A percentile compares a stretch with the other conserved stretches of the same genome.
Evolutionary conservation across 768 basidiomycete genomes (phyloP).

Genomic region (Cubamyces lactineus): DNA sequence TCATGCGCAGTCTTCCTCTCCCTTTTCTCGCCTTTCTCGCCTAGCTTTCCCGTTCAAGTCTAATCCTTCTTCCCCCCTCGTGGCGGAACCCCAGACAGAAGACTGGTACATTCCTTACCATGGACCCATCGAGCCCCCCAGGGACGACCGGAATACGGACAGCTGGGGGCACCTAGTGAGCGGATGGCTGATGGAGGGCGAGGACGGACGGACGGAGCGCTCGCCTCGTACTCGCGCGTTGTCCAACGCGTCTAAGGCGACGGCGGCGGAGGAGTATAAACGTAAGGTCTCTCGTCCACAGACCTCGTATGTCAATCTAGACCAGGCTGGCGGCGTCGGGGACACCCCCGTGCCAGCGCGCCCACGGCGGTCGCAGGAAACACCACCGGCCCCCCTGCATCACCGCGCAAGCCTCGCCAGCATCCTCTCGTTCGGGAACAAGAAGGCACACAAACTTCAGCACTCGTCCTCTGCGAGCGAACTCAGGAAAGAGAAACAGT

Average conservation of each 20-base stretch:
- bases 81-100: slow-evolving; percentile 36
- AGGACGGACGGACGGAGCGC: slow-evolving; percentile 16
- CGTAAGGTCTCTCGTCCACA: slow-evolving; percentile 19
- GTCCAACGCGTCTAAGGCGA: slow-evolving; percentile 43
- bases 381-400: slow-evolving; percentile 21
- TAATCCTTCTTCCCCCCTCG: slow-evolving; percentile 28
- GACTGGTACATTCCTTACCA: slow-evolving; percentile 71
- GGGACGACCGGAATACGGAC: slow-evolving; percentile 31
- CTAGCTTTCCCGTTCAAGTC: slow-evolving; percentile 34
- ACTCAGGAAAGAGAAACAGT: slow-evolving; percentile 23
- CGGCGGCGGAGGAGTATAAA: slow-evolving; percentile 10
- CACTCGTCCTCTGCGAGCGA: slow-evolving; percentile 28
- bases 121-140: slow-evolving; percentile 58
- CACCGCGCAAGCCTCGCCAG: slow-evolving; percentile 50
- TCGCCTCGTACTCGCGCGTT: slow-evolving; percentile 37
- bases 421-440: slow-evolving; percentile 52
- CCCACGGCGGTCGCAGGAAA: slow-evolving; percentile 29
- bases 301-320: slow-evolving; percentile 48
- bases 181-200: slow-evolving; percentile 31
- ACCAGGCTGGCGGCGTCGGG: slow-evolving; percentile 62
- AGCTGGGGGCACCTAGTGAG: slow-evolving; percentile 38
- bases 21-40: slow-evolving; percentile 45
- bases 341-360: slow-evolving; percentile 53
- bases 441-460: slow-evolving; percentile 22
- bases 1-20: slow-evolving; percentile 30